Base-by-base conservation (phyloP, 2,329 filamentous ascomycete species). In the Fusarium fujikuroi region DNA sequence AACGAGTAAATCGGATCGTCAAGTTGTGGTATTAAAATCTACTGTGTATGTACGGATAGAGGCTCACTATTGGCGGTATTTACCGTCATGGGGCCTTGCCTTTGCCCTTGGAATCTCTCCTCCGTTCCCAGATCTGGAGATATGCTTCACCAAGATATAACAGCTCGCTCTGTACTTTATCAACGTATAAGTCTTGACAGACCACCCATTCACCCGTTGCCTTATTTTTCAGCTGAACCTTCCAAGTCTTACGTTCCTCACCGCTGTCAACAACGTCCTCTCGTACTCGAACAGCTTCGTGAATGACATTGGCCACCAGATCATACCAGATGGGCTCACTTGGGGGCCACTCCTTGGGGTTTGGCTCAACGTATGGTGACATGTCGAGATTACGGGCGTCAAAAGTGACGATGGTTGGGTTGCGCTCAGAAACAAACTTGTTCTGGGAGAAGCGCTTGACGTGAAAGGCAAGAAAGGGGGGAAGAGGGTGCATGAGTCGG, bases 401-500 rank as follows among this genome's bases (percentile, higher is more conserved):
- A 82, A 98, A 99, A 0, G 95, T 98, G 72, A 99, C 96, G 78
- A 99, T 99, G 15, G 96, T 99, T 2, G 95, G 96, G 81, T 99
- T 99, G 57, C 96, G 93, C 84, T 98, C 95, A 5, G 92, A 90
- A 25, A 99, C 93, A 79, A 99, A 99, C 81, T 98, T 97, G 86
- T 99, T 99, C 75, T 93, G 92, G 75, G 92, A 94, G 87, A 99
- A 99, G 76, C 96, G 94, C 85, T 98, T 98, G 85, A 98, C 92
- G 85, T 99, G 95, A 84, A 99, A 94, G 60, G 96, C 86, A 23
- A 99, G 90, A 80, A 92, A 98, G 0, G 95, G 95, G 2, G 96
- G 96, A 1, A 99, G 87, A 1, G 96, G 96, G 78, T 97, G 95
- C 53, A 97, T 85, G 9, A 99, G 87, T 21, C 95, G 91, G 83